Conservation (phyloP, 257 asterid genomes). For the Petunia axillaris region DNA sequence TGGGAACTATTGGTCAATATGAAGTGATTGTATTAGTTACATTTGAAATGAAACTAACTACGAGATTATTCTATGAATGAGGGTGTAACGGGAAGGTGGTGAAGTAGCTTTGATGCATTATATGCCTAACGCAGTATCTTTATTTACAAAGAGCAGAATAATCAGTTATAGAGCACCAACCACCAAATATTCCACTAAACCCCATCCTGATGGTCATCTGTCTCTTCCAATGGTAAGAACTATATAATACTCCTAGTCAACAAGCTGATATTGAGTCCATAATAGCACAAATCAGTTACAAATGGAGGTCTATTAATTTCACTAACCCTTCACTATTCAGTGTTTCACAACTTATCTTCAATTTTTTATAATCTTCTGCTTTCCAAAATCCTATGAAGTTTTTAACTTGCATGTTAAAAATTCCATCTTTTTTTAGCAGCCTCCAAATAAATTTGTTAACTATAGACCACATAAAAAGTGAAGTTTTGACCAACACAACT, state of each 20-base stretch:
- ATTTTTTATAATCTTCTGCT: constrained; percentile 8
- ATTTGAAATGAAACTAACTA: not conserved
- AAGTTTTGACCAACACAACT: not conserved
- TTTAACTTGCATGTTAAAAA: not conserved
- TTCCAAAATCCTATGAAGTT: not conserved
- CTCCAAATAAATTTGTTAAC: not conserved
- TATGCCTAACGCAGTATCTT: not conserved
- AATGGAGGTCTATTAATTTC: not conserved
- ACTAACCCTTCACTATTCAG: not conserved
- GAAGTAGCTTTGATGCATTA: not conserved
- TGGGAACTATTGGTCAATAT: not conserved
- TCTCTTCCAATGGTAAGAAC: not conserved
- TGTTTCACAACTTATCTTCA: not conserved
- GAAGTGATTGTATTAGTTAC: not conserved
- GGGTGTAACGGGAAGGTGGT: not conserved
- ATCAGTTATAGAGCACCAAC: not conserved
- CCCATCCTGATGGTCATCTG: not conserved
- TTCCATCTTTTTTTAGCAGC: not conserved
- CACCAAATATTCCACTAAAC: not conserved
- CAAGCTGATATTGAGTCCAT: not conserved
- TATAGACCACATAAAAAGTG: not conserved
- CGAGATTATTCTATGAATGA: not conserved
- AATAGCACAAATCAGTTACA: not conserved
- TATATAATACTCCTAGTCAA: not conserved
- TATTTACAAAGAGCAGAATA: not conserved